Base-by-base conservation (phyloP, 148 eudicot species). In the Nepenthes mirabilis region DNA sequence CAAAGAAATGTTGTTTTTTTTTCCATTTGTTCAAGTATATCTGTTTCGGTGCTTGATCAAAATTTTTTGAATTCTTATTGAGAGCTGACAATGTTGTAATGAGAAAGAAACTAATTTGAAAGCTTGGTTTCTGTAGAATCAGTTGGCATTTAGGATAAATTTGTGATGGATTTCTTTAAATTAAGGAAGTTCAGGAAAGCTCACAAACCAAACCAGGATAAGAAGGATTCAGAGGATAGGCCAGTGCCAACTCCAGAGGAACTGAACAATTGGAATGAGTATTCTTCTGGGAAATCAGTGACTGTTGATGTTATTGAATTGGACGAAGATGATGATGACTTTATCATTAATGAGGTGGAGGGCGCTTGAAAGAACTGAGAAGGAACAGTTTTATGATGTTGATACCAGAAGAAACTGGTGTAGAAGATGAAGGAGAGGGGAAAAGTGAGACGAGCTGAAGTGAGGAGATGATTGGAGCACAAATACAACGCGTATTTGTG, bases 361-460 rank as follows among this genome's bases (percentile, higher is more conserved):
- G 89, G 71, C 83, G 96, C 57, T 52, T 93, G 71, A 93, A 88
- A 70, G 98, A 93, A 61, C 71, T 88, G 57, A 80, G 87, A 70
- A 84, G 98, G 61, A 93, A 93, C 69, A 93, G 96, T 45, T 93
- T 88, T 69, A 88, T 93, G 98, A 87, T 83, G 68, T 63, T 93
- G 70, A 93, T 93, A 67, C 98, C 98, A 2, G 98, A 93, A 75
- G 96, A 88, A 73, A 60, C 90, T 4, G 89, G 80, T 9, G 75
- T 63, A 1, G 86, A 79, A 9, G 86, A 66, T 37, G 83, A 83
- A 57, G 83, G 72, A 34, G 84, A 79, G 52, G 91, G 72, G 59
- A 86, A 78, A 59, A 83, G 76, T 36, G 96, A 91, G 71, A 75
- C 83, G 2, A 79, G 84, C 75, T 82, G 96, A 3, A 79, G 81